Conservation (phyloP, 768 basidiomycete species). For the Tricholomella constricta region DNA sequence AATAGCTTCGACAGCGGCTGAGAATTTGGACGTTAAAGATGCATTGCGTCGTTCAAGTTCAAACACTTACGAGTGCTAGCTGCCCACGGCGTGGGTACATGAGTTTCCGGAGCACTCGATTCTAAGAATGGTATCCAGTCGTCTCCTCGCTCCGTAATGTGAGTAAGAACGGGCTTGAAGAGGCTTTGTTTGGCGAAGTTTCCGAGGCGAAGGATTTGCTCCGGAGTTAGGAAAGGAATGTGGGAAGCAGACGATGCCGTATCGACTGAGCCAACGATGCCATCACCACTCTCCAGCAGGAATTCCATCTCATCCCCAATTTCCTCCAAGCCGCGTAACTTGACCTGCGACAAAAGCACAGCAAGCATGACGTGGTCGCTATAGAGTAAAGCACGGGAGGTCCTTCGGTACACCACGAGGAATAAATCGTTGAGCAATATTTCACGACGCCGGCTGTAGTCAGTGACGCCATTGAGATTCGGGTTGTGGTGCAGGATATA, state of each 20-base stretch:
- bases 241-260: constrained; percentile 36
- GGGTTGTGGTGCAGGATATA: constrained; percentile 92
- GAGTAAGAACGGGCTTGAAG: constrained; percentile 75
- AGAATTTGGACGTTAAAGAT: constrained; percentile 10
- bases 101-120: constrained; percentile 63
- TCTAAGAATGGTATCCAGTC: constrained; percentile 76
- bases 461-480: constrained; percentile 77
- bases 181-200: constrained; percentile 69
- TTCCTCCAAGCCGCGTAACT: constrained; percentile 77
- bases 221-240: constrained; percentile 57
- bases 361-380: constrained; percentile 91
- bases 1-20: constrained; percentile 74
- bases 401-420: constrained; percentile 83
- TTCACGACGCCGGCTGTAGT: constrained; percentile 70
- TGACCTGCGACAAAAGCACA: constrained; percentile 87
- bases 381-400: constrained; percentile 87
- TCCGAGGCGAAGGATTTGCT: constrained; percentile 70
- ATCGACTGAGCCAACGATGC: constrained; percentile 42
- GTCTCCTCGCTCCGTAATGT: constrained; percentile 60
- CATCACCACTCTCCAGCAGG: constrained; percentile 86
- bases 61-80: constrained; percentile 67
- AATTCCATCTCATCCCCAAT: constrained; percentile 87
- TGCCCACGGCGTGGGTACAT: constrained; percentile 80
- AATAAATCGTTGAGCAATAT: constrained; percentile 89
- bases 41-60: background rate